These are phyloP conservation scores for Mycena citricolor DNA, from an alignment of 1,284 basidiomycete genomes.

Conservation along the genomic window DNA sequence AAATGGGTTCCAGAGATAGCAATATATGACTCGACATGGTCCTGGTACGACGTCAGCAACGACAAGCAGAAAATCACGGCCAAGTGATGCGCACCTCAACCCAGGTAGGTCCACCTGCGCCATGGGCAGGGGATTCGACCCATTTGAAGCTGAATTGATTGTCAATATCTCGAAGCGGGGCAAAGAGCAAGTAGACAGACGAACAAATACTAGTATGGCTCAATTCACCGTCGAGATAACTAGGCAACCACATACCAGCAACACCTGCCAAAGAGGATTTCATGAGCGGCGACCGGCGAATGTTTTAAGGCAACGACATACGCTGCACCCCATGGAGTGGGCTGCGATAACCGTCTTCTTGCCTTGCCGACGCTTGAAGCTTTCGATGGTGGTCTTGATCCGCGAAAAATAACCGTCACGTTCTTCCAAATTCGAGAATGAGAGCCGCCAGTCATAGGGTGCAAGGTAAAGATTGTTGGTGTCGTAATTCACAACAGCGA, in stretches of 20 bases:
- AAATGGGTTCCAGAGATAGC: constrained; percentile 89
- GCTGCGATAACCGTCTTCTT: constrained; percentile 87
- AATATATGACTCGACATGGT: constrained; percentile 80
- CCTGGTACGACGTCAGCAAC: constrained; percentile 38
- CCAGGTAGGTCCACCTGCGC: constrained; percentile 88
- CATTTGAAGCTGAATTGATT: constrained; percentile 75
- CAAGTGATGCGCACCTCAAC: constrained; percentile 67
- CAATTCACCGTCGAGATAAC: constrained; percentile 13
- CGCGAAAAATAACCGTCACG: constrained; percentile 92
- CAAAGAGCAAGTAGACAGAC: constrained; percentile 26
- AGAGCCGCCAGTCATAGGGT: constrained; percentile 89
- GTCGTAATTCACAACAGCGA: constrained; percentile 90
- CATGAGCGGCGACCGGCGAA: too few species aligned
- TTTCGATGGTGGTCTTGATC: constrained; percentile 84
- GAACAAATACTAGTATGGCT: constrained; percentile 62
- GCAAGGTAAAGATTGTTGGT: constrained; percentile 87
- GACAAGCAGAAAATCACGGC: constrained; percentile 1
- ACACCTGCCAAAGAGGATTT: constrained; percentile 37
- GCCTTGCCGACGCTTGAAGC: constrained; percentile 59
- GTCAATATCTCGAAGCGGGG: constrained; percentile 6
- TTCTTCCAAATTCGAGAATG: constrained; percentile 89
- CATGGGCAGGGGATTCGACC: constrained; percentile 88
- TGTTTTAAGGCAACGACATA: too few species aligned
- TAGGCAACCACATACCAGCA: constrained; percentile 44
- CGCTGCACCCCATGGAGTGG: constrained; percentile 88